These are phyloP conservation scores for Sporothrix luriei DNA, from an alignment of 2,329 filamentous ascomycete genomes.

Conservation along the genomic window DNA sequence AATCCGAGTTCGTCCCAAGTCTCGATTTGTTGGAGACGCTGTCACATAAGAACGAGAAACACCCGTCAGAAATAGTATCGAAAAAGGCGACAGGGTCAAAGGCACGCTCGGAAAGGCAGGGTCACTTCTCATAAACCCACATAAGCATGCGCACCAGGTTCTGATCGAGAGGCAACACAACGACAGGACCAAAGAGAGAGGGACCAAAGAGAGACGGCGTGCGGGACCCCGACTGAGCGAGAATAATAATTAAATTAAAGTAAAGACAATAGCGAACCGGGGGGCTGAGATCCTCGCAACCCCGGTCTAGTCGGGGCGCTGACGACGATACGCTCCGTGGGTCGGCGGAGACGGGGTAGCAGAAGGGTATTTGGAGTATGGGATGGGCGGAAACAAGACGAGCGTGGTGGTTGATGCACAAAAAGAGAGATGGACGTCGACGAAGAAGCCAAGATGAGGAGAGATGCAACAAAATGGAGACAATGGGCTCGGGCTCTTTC, in stretches of 20 bases:
- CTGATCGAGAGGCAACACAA: neutral
- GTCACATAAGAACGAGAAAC: constrained; percentile 5
- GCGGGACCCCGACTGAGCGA: neutral
- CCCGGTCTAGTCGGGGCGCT: constrained; percentile 7
- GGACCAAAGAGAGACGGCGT: neutral
- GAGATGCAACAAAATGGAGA: neutral
- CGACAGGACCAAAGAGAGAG: neutral
- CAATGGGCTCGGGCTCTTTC: neutral
- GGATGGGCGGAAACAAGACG: too few relatives aligned
- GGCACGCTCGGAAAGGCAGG: neutral
- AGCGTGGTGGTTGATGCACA: neutral
- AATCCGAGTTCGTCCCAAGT: constrained; percentile 25
- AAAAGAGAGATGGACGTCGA: neutral
- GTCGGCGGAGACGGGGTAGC: neutral
- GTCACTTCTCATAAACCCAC: constrained; percentile 9
- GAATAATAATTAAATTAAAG: neutral
- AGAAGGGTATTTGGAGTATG: too few relatives aligned
- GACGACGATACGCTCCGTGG: constrained; percentile 24
- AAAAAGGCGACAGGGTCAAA: neutral
- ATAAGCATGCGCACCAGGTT: constrained; percentile 4
- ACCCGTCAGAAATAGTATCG: neutral
- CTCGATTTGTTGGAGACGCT: neutral
- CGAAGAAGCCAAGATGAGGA: neutral
- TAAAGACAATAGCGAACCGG: neutral
- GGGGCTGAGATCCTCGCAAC: neutral